Conservation (phyloP, 345 rosid species). For the Stellera chamaejasme region DNA sequence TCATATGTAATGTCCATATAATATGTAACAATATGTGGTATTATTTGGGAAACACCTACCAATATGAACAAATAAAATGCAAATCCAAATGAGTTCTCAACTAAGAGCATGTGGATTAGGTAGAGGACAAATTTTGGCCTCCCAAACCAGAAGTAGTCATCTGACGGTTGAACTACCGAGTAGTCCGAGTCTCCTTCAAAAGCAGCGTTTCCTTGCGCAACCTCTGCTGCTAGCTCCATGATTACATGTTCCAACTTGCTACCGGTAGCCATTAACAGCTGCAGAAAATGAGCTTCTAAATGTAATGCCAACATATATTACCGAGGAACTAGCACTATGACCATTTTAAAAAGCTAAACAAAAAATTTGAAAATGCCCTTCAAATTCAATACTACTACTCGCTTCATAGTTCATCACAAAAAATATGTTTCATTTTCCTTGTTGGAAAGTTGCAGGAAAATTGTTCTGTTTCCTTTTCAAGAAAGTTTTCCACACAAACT, state of each 20-base stretch:
- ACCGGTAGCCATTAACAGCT: conserved; percentile 76
- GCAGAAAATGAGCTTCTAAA: neutral
- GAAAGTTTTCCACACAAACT: too few species aligned
- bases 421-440: too few species aligned
- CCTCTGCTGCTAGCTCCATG: conserved; percentile 56
- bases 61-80: conserved; percentile 71
- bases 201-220: conserved; percentile 64
- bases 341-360: too few species aligned
- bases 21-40: neutral
- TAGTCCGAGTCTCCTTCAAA: conserved; percentile 44
- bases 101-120: conserved; percentile 67
- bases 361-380: too few species aligned
- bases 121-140: conserved; percentile 49
- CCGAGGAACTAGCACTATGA: too few species aligned
- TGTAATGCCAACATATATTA: too few species aligned
- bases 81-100: conserved; percentile 84
- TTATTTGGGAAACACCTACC: conserved; percentile 28
- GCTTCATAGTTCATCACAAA: too few species aligned
- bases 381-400: too few species aligned
- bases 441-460: too few species aligned
- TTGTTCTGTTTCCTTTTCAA: too few species aligned
- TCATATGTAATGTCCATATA: neutral
- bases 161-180: conserved; percentile 59
- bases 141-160: conserved; percentile 72
- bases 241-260: conserved; percentile 73